These are phyloP conservation scores for Linum trigynum DNA, from an alignment of 345 rosid species.

Conservation along the genomic window DNA sequence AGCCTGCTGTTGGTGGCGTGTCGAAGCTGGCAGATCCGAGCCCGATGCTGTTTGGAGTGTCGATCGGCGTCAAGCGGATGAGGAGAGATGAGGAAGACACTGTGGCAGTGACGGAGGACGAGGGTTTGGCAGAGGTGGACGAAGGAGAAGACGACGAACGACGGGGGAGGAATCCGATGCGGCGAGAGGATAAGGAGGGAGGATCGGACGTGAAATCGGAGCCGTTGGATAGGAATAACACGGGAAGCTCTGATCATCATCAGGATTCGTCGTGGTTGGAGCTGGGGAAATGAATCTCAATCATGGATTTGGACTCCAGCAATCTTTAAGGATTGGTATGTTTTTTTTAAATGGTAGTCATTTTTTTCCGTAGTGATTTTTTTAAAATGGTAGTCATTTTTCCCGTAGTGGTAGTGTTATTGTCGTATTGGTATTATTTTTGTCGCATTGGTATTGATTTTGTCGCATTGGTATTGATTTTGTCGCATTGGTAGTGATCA, in stretches of 20 bases:
- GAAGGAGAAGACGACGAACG: not conserved
- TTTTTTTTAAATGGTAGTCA: too few relatives aligned
- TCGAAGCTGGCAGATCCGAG: constrained; percentile 21
- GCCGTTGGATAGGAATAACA: constrained; percentile 34
- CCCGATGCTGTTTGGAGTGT: constrained; percentile 76
- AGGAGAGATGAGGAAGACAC: constrained; percentile 34
- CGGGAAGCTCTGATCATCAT: not conserved
- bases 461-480: too few relatives aligned
- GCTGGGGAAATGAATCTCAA: not conserved
- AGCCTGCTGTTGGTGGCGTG: too few relatives aligned
- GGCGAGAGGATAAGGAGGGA: constrained; percentile 17
- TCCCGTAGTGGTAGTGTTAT: too few relatives aligned
- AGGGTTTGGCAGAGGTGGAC: not conserved
- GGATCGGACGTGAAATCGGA: constrained; percentile 46
- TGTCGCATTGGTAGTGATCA: too few relatives aligned
- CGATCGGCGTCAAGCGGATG: constrained; percentile 65
- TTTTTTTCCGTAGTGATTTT: too few relatives aligned
- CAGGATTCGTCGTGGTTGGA: not conserved
- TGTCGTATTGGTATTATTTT: too few relatives aligned
- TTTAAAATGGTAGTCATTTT: too few relatives aligned
- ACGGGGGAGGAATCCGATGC: constrained; percentile 16
- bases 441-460: too few relatives aligned
- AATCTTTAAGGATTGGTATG: too few relatives aligned
- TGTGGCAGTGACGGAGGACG: constrained; percentile 16
- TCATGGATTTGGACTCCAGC: too few relatives aligned